Percentiles rank a stretch among this genome's conserved stretches.
These are phyloP conservation scores for Silybum marianum DNA, from an alignment of 129 eudicot species.

Conservation along the genomic window DNA sequence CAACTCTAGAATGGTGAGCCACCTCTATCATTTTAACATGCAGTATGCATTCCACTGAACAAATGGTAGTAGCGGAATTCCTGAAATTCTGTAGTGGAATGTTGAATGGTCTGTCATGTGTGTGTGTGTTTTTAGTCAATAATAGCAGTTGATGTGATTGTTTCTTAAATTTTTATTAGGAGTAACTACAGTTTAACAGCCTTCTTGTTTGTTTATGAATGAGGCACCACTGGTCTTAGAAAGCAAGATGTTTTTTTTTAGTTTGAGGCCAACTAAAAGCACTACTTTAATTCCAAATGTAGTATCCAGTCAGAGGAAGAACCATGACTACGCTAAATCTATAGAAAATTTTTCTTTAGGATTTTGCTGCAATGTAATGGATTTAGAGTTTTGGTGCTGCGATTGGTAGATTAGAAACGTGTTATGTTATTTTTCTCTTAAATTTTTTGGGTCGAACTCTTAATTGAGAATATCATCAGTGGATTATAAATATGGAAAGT, in stretches of 20 bases:
- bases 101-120: constrained; percentile 1
- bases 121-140: neutral
- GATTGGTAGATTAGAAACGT: neutral
- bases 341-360: neutral
- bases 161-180: neutral
- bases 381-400: neutral
- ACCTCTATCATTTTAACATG: neutral
- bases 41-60: neutral
- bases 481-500: constrained; percentile 2
- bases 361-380: neutral
- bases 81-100: neutral
- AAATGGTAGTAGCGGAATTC: constrained; percentile 4
- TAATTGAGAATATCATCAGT: neutral
- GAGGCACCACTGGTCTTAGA: neutral
- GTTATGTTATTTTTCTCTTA: neutral
- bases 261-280: neutral
- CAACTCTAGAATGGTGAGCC: neutral
- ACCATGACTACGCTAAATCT: neutral
- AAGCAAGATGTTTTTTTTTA: neutral
- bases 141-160: neutral
- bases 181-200: neutral
- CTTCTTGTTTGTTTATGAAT: neutral
- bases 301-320: constrained; percentile 13
- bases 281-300: neutral
- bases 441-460: neutral